Conservation (phyloP, 495 filamentous ascomycete species). For the Echria macrotheca region DNA sequence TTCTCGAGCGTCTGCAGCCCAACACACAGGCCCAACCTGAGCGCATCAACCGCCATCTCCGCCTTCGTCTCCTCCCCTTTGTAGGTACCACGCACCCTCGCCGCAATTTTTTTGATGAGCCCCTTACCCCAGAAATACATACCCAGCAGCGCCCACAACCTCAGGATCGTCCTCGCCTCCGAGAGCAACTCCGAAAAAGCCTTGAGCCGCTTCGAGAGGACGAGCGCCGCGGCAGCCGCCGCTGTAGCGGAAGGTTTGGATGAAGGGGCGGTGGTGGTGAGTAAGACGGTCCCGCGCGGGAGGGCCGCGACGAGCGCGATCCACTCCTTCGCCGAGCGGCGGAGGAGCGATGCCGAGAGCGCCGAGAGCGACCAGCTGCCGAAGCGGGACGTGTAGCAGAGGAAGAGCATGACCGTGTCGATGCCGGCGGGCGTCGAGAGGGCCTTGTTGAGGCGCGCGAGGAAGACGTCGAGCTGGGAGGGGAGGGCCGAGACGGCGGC, state of each 20-base stretch:
- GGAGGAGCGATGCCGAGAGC: constrained; percentile 32
- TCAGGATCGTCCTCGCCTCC: constrained; percentile 65
- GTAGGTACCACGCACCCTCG: constrained; percentile 6
- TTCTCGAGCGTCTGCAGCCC: constrained; percentile 81
- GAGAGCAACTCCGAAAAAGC: constrained; percentile 49
- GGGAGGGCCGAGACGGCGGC: constrained; percentile 33
- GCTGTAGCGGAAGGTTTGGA: constrained; percentile 31
- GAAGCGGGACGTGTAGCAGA: constrained; percentile 61
- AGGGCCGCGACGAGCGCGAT: constrained; percentile 35
- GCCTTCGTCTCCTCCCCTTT: constrained; percentile 25
- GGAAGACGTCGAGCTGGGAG: constrained; percentile 40
- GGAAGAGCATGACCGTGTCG: constrained; percentile 55
- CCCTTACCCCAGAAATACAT: constrained; percentile 69
- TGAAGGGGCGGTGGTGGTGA: constrained; percentile 19
- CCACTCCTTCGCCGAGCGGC: constrained; percentile 33
- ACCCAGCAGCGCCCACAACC: constrained; percentile 72
- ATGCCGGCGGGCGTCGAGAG: constrained; percentile 55
- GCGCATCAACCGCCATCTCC: constrained; percentile 50
- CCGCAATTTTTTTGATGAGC: constrained; percentile 36
- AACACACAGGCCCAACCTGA: constrained; percentile 63
- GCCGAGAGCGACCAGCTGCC: constrained; percentile 34
- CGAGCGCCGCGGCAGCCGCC: constrained; percentile 37
- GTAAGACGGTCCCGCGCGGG: constrained; percentile 33
- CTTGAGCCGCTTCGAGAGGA: constrained; percentile 39
- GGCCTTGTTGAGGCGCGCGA: constrained; percentile 50